Base-by-base conservation (phyloP, 441 rosid species). In the Pelargonium cotyledonis region DNA sequence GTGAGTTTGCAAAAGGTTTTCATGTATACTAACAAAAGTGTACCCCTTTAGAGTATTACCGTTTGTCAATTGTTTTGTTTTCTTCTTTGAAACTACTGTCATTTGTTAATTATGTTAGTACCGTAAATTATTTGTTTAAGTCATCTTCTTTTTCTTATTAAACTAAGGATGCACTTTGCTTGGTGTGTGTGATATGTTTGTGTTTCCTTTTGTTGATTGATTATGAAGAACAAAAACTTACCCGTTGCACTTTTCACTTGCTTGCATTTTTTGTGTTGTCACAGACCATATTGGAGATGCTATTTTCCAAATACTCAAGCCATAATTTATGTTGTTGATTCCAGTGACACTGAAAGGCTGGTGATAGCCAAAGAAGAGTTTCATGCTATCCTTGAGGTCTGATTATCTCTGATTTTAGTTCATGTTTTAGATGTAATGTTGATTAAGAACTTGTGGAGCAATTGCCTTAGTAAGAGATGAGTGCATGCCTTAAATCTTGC, bases 281-380 rank as follows among this genome's bases (percentile, higher is more conserved):
- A 47, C 87, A 92, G 98, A 82, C 98, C 98, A 65, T 92, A 92
- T 75, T 92, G 98, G 98, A 84, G 98, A 84, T 92, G 97, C 76
- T 92, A 92, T 80, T 92, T 92, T 69, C 98, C 97, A 18, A 92
- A 92, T 79, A 90, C 98, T 43, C 97, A 92, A 75, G 98, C 98
- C 70, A 89, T 92, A 57, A 89, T 92, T 55, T 92, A 92, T 76
- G 98, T 92, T 53, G 88, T 90, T 73, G 98, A 92, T 82, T 92
- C 97, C 29, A 90, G 98, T 73, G 98, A 92, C 74, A 92, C 92
- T 10, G 96, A 92, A 70, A 79, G 98, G 78, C 81, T 92, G 64
- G 88, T 80, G 41, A 89, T 89, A 64, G 97, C 98, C 6, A 92
- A 86, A 80, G 97, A 90, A 15, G 98, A 92, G 78, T 92, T 92